phyloP scores from a whole-genome alignment of 495 filamentous ascomycete species.

The Aspergillus diversus region DNA sequence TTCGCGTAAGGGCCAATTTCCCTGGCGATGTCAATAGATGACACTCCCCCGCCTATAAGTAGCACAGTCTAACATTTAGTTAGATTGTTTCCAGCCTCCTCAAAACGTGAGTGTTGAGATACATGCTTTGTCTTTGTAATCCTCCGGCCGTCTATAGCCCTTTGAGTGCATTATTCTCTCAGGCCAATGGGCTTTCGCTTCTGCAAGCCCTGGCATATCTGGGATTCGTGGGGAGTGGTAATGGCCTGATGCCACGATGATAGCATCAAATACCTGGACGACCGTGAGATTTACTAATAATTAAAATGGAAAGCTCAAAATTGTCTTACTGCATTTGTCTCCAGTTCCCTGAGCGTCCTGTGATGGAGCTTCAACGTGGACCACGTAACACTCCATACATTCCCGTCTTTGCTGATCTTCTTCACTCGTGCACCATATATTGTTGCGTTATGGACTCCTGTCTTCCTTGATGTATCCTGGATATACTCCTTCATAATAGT shows the following conservation, averaged over 20 bases:
- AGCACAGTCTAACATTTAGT: conserved; percentile 51
- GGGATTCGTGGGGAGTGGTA: conserved; percentile 62
- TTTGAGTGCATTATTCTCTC: conserved; percentile 61
- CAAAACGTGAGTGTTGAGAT: neutral
- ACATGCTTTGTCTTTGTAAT: conserved; percentile 45
- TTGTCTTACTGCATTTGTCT: conserved; percentile 29
- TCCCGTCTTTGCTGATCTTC: conserved; percentile 49
- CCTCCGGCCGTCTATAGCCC: conserved; percentile 56
- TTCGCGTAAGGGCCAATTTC: conserved; percentile 55
- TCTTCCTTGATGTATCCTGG: conserved; percentile 53
- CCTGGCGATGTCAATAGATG: conserved; percentile 61
- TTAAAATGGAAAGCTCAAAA: neutral
- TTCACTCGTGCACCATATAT: conserved; percentile 62
- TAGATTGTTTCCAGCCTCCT: neutral
- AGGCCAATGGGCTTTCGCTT: conserved; percentile 57
- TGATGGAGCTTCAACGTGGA: conserved; percentile 32
- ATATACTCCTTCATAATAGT: conserved; percentile 60
- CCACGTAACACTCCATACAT: conserved; percentile 55
- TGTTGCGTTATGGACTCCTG: conserved; percentile 52
- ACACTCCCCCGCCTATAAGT: conserved; percentile 63
- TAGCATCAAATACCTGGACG: conserved; percentile 53
- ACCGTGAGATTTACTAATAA: conserved; percentile 6
- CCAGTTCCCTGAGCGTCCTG: conserved; percentile 22
- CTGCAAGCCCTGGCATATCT: conserved; percentile 54
- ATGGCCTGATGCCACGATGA: conserved; percentile 62